Conservation (phyloP, 306 rosid genomes). For the Dryas drummondii region DNA sequence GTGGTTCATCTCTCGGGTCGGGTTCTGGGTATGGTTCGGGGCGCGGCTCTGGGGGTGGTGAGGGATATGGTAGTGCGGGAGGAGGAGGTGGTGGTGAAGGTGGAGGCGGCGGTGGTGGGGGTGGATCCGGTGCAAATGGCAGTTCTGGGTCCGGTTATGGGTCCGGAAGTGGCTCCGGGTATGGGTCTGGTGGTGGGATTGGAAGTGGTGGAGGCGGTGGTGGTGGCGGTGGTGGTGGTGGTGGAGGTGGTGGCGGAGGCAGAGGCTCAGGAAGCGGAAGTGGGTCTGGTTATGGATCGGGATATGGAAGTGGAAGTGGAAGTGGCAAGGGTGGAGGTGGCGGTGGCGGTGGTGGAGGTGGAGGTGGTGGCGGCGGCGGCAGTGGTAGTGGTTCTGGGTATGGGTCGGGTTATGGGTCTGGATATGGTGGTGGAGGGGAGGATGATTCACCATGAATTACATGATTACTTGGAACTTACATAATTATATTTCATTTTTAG, state of each 20-base stretch:
- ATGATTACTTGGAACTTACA: neutral
- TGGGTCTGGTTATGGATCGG: constrained; percentile 40
- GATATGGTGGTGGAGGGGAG: constrained; percentile 36
- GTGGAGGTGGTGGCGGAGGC: constrained; percentile 33
- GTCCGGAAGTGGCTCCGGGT: constrained; percentile 46
- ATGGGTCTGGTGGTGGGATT: constrained; percentile 43
- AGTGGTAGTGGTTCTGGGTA: constrained; percentile 47
- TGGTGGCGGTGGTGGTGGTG: constrained; percentile 30
- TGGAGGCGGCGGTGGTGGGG: constrained; percentile 45
- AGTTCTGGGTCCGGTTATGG: constrained; percentile 53
- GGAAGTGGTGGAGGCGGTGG: constrained; percentile 35
- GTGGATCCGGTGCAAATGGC: constrained; percentile 44
- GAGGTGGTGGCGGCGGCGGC: constrained; percentile 32
- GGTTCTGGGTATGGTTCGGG: constrained; percentile 53
- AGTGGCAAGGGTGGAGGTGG: constrained; percentile 31
- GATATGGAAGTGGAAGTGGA: constrained; percentile 28
- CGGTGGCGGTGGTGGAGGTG: constrained; percentile 21
- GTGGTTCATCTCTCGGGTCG: constrained; percentile 12
- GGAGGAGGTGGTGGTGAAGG: constrained; percentile 54
- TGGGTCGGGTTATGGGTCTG: constrained; percentile 56
- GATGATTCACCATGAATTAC: constrained; percentile 37
- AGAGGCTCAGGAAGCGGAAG: constrained; percentile 29
- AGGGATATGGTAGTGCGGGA: constrained; percentile 38
- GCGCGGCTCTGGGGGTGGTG: constrained; percentile 49
- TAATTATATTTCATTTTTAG: neutral